These are phyloP conservation scores for Sporothrix mexicana DNA, from an alignment of 2,329 filamentous ascomycete genomes.

Conservation along the genomic window DNA sequence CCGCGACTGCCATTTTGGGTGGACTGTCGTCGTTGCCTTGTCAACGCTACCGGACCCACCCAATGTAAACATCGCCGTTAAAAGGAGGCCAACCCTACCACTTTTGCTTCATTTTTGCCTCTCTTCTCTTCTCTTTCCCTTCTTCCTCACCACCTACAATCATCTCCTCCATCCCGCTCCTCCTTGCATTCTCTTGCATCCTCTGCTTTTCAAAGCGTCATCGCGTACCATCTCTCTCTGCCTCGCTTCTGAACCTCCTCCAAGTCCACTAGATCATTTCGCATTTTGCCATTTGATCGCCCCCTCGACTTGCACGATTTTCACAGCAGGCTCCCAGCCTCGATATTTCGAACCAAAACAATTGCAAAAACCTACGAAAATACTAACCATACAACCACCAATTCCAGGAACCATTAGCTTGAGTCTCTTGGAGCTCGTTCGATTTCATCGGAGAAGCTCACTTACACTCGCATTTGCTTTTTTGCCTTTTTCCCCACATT, in stretches of 20 bases:
- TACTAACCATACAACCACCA: constrained; percentile 49
- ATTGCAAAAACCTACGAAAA: constrained; percentile 44
- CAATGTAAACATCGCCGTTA: constrained; percentile 39
- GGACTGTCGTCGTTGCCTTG: constrained; percentile 32
- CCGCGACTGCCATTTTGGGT: background rate
- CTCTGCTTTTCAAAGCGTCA: constrained; percentile 35
- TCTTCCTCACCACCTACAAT: constrained; percentile 39
- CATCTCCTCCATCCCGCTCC: constrained; percentile 31
- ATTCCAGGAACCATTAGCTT: constrained; percentile 63
- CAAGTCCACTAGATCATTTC: constrained; percentile 58
- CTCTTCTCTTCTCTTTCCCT: constrained; percentile 38
- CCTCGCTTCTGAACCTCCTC: constrained; percentile 45
- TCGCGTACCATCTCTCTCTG: constrained; percentile 22
- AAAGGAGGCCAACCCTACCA: constrained; percentile 35
- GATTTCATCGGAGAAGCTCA: constrained; percentile 49
- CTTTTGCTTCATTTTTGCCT: constrained; percentile 7
- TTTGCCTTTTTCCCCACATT: background rate
- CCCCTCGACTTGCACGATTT: constrained; percentile 53
- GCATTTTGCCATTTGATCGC: constrained; percentile 56
- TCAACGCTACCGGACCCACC: constrained; percentile 29
- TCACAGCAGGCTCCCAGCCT: constrained; percentile 49
- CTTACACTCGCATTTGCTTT: constrained; percentile 45
- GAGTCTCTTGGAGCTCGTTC: constrained; percentile 65
- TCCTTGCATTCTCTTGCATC: constrained; percentile 33
- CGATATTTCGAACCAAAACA: constrained; percentile 53